Base-by-base conservation (phyloP, 805 yeast genomes). In the Ogataea sp. region DNA sequence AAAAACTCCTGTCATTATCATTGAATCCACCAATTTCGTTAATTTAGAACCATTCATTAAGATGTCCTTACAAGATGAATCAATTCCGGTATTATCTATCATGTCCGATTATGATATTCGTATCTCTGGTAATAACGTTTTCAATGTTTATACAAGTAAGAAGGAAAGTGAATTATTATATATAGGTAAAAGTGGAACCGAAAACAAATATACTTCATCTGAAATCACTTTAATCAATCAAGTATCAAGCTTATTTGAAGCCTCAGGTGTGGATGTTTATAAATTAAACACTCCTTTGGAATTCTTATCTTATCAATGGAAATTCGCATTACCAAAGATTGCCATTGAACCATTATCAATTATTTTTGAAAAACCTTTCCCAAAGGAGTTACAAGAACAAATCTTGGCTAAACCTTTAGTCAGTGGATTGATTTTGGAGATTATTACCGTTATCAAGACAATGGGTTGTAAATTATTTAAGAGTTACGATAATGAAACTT, bases 401-500 rank as follows among this genome's bases (percentile, higher is more conserved):
- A 82, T 87, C 34, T 67, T 88, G 44, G 90, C 94, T 23, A 85
- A 85, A 56, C 97, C 96, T 9, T 67, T 89, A 43, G 70, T 86
- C 18, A 73, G 85, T 16, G 97, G 97, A 2, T 64, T 87, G 35
- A 76, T 86, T 42, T 70, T 73, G 38, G 97, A 89, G 64, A 62
- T 86, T 30, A 69, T 78, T 46, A 77, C 80, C 25, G 78, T 89
- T 38, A 75, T 83, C 45, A 82, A 79, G 57, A 73, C 80, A 20
- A 83, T 84, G 89, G 84, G 82, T 33, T 78, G 84, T 52, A 80
- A 78, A 54, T 64, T 84, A 38, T 80, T 81, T 43, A 70, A 70
- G 47, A 82, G 87, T 27, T 78, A 68, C 48, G 88, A 83, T 56
- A 79, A 72, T 50, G 89, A 84, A 64, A 64, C 63, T 26, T 69